These are phyloP conservation scores for Aureobasidium sp. DNA, from an alignment of 2,329 filamentous ascomycete genomes.

Conservation along the genomic window DNA sequence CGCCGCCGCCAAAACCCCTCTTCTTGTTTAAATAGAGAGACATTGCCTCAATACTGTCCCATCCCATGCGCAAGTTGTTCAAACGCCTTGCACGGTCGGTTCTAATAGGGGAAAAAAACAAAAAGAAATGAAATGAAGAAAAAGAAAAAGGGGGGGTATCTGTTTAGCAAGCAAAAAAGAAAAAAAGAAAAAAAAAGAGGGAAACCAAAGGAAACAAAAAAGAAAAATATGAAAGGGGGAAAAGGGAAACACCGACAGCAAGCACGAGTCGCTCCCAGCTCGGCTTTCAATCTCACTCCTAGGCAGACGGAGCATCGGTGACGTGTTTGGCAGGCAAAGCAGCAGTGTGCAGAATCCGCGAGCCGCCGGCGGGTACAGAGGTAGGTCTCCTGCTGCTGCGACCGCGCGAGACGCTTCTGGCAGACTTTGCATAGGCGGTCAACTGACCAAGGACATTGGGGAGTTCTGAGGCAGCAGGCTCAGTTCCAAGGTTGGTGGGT, in stretches of 20 bases:
- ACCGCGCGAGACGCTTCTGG: conserved; percentile 5
- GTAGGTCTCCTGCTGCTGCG: not conserved
- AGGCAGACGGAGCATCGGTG: not conserved
- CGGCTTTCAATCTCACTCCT: not conserved
- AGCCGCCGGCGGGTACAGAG: not conserved
- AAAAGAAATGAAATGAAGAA: too few relatives aligned
- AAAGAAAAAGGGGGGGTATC: too few relatives aligned
- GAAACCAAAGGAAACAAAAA: not conserved
- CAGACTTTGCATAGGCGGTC: not conserved
- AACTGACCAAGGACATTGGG: not conserved
- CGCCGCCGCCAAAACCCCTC: too few relatives aligned
- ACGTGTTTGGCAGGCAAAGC: not conserved
- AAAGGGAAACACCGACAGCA: not conserved
- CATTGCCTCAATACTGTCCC: too few relatives aligned
- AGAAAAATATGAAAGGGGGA: not conserved
- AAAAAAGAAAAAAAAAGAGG: not conserved
- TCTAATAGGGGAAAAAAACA: too few relatives aligned
- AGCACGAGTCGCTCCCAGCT: not conserved
- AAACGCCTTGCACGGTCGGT: too few relatives aligned
- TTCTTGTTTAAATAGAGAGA: too few relatives aligned
- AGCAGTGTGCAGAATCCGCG: not conserved
- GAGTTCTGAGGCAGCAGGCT: not conserved
- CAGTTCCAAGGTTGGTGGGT: not conserved
- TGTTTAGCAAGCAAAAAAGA: not conserved
- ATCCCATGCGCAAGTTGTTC: too few relatives aligned